phyloP scores from a whole-genome alignment of 768 basidiomycete genomes.

The Mycena latifolia region DNA sequence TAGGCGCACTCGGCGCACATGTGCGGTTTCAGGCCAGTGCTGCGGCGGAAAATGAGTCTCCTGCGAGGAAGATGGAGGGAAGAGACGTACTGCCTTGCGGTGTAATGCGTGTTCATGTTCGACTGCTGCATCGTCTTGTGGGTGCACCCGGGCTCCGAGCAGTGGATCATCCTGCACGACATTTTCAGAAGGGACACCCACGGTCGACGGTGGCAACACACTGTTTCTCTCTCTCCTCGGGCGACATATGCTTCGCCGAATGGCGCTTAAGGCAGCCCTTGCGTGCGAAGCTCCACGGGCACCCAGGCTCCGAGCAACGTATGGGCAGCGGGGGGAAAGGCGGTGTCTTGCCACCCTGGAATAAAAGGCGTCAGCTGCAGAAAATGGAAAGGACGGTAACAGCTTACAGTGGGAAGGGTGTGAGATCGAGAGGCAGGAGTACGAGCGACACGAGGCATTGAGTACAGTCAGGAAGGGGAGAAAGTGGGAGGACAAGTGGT shows the following conservation, averaged over 20 bases:
- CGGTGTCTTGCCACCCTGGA: constrained; percentile 16
- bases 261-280: constrained; percentile 16
- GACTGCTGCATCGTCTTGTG: constrained; percentile 26
- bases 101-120: constrained; percentile 18
- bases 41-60: background rate
- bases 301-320: constrained; percentile 1
- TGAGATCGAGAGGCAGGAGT: background rate
- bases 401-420: constrained; percentile 5
- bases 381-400: background rate
- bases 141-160: constrained; percentile 3
- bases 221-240: constrained; percentile 6
- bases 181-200: background rate
- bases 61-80: background rate
- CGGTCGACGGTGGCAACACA: background rate
- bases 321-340: constrained; percentile 7
- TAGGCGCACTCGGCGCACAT: constrained; percentile 11
- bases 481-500: background rate
- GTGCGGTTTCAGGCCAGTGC: constrained; percentile 17
- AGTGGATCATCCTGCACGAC: constrained; percentile 6
- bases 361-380: background rate
- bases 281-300: constrained; percentile 20
- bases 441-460: constrained; percentile 25
- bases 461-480: too few species aligned
- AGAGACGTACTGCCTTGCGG: constrained; percentile 14
- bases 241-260: constrained; percentile 3